Evolutionary conservation across 2,329 filamentous ascomycete species (phyloP).

Genomic region (Calonectria henricotiae): DNA sequence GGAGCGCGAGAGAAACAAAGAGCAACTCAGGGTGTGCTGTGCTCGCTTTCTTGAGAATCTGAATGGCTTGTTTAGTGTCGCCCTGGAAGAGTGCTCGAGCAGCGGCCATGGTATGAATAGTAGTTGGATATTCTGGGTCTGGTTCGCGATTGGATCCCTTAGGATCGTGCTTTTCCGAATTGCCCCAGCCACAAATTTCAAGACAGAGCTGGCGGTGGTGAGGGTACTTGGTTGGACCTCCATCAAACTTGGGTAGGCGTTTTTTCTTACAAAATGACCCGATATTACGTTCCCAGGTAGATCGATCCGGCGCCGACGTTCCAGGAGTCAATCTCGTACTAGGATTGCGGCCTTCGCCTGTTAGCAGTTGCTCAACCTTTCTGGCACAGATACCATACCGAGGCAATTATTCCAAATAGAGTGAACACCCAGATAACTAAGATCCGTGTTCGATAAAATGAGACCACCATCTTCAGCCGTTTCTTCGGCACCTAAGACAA

Average conservation of each 20-base stretch:
- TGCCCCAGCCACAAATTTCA: slow-evolving; percentile 83
- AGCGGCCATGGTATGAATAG: slow-evolving; percentile 80
- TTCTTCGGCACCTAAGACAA: slow-evolving; percentile 71
- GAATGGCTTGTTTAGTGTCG: slow-evolving; percentile 77
- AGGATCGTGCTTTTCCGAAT: slow-evolving; percentile 64
- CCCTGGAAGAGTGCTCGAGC: slow-evolving; percentile 84
- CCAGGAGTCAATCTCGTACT: slow-evolving; percentile 66
- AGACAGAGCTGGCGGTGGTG: slow-evolving; percentile 83
- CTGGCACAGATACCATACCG: slow-evolving; percentile 60
- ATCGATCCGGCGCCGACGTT: slow-evolving; percentile 64
- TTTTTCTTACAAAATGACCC: slow-evolving; percentile 76
- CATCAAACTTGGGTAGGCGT: slow-evolving; percentile 75
- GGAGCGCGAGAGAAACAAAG: slow-evolving; percentile 79
- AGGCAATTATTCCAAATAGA: slow-evolving; percentile 81
- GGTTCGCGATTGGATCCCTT: slow-evolving; percentile 63
- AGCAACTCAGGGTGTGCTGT: slow-evolving; percentile 75
- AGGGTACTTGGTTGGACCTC: slow-evolving; percentile 75
- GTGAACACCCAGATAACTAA: slow-evolving; percentile 83
- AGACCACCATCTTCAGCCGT: slow-evolving; percentile 80
- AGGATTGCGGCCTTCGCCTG: slow-evolving; percentile 64
- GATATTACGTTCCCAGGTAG: slow-evolving; percentile 75
- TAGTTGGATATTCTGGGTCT: slow-evolving; percentile 67
- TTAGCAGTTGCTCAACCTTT: slow-evolving; percentile 25
- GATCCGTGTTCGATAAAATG: slow-evolving; percentile 77
- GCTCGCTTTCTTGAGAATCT: slow-evolving; percentile 79